phyloP scores from a whole-genome alignment of 139 green algal species.

The Medakamo hakoo region DNA sequence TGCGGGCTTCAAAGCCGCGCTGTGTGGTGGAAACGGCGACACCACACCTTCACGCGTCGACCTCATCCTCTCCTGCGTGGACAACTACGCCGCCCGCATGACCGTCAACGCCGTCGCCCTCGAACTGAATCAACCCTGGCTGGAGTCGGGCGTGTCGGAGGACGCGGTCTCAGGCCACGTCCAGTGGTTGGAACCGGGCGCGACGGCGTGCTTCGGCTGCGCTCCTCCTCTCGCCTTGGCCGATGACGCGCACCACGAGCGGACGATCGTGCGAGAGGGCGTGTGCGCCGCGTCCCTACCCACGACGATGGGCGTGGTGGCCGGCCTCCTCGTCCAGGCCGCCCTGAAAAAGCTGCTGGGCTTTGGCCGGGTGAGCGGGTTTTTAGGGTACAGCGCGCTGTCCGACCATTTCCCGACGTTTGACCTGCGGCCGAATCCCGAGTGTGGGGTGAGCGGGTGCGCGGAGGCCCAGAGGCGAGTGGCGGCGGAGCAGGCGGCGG shows the following conservation, averaged over 20 bases:
- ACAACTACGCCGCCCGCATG: constrained; percentile 98
- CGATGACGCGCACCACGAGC: constrained; percentile 90
- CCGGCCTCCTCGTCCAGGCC: constrained; percentile 89
- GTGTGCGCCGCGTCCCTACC: constrained; percentile 92
- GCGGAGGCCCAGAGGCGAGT: constrained; percentile 31
- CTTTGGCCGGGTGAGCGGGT: constrained; percentile 59
- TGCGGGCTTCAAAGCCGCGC: constrained; percentile 40
- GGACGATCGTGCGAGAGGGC: constrained; percentile 87
- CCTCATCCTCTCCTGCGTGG: constrained; percentile 87
- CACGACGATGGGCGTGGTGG: constrained; percentile 91
- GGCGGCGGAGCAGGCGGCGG: constrained; percentile 22
- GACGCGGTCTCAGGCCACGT: constrained; percentile 92
- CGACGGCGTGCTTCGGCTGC: constrained; percentile 74
- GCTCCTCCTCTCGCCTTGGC: constrained; percentile 82
- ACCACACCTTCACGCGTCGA: constrained; percentile 64
- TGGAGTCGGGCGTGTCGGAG: constrained; percentile 90
- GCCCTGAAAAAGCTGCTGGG: constrained; percentile 78
- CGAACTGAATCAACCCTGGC: constrained; percentile 85
- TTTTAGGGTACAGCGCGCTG: constrained; percentile 76
- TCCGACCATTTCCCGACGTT: constrained; percentile 93
- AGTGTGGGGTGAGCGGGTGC: constrained; percentile 66
- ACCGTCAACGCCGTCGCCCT: constrained; percentile 90
- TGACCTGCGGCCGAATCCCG: constrained; percentile 69
- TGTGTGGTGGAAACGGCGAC: too few species aligned
- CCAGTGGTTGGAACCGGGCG: constrained; percentile 51